phyloP scores from a whole-genome alignment of 1,139 yeast genomes.

The Sugiyamaella grinbergsii region DNA sequence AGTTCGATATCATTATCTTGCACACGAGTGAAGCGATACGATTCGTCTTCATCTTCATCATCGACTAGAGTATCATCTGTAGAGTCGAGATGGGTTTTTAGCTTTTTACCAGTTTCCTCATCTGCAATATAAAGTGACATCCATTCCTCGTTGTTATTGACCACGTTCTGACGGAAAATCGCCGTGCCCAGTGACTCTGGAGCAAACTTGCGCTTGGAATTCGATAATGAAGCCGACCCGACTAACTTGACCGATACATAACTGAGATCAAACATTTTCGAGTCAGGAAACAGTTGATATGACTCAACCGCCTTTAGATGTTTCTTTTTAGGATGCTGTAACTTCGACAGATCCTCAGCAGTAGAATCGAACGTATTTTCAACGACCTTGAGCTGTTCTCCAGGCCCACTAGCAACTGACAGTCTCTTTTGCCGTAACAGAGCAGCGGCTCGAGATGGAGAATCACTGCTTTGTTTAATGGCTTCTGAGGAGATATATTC shows the following conservation, averaged over 20 bases:
- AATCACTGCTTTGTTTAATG: conserved; percentile 30
- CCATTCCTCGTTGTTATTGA: conserved; percentile 74
- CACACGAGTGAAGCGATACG: conserved; percentile 60
- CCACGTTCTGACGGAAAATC: conserved; percentile 71
- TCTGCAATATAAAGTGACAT: conserved; percentile 66
- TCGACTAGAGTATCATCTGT: conserved; percentile 38
- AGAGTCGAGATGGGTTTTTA: conserved; percentile 37
- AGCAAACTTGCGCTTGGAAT: conserved; percentile 38
- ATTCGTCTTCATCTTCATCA: conserved; percentile 50
- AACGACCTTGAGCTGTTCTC: conserved; percentile 63
- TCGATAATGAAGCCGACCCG: conserved; percentile 71
- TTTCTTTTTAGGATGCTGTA: conserved; percentile 79
- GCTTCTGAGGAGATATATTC: conserved; percentile 69
- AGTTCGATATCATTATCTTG: conserved; percentile 83
- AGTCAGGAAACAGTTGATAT: conserved; percentile 86
- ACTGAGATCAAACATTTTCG: conserved; percentile 80
- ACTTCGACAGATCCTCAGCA: conserved; percentile 47
- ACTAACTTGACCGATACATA: conserved; percentile 71
- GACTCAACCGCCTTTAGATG: conserved; percentile 71
- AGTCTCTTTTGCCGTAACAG: conserved; percentile 33
- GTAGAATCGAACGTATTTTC: conserved; percentile 75
- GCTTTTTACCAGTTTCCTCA: conserved; percentile 42
- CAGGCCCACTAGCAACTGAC: conserved; percentile 50
- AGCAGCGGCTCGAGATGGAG: conserved; percentile 40
- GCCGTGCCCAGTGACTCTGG: conserved; percentile 58